phyloP scores from a whole-genome alignment of 1,139 yeast genomes.

The Sugiyamaella novakii region DNA sequence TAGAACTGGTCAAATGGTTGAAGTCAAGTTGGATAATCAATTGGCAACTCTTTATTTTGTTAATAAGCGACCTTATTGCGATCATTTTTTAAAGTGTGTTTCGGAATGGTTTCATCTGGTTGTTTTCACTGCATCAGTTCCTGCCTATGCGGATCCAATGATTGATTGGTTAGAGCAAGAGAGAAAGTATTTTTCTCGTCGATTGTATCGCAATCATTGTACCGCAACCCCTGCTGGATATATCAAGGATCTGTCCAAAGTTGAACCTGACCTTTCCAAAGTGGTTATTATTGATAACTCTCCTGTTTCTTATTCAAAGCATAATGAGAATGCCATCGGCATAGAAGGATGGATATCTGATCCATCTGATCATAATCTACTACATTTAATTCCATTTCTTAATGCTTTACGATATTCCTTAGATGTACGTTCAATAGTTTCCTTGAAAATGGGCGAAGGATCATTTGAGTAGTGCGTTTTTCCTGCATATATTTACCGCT shows the following conservation, averaged over 20 bases:
- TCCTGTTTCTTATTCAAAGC: slow-evolving; percentile 81
- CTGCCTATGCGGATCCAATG: slow-evolving; percentile 96
- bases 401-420: slow-evolving; percentile 77
- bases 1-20: slow-evolving; percentile 73
- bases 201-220: slow-evolving; percentile 83
- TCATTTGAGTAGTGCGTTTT: slow-evolving; percentile 47
- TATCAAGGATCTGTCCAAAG: slow-evolving; percentile 73
- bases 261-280: slow-evolving; percentile 61
- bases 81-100: slow-evolving; percentile 74
- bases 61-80: slow-evolving; percentile 90
- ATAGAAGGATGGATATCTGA: slow-evolving; percentile 98
- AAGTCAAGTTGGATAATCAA: slow-evolving; percentile 65
- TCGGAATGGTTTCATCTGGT: slow-evolving; percentile 87
- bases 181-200: slow-evolving; percentile 52
- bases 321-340: slow-evolving; percentile 84
- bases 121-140: slow-evolving; percentile 90
- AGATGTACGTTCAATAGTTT: slow-evolving; percentile 81
- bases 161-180: slow-evolving; percentile 81
- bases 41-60: slow-evolving; percentile 83
- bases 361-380: slow-evolving; percentile 79
- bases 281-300: slow-evolving; percentile 88
- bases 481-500: slow-evolving; percentile 1
- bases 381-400: slow-evolving; percentile 78
- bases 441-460: slow-evolving; percentile 76
- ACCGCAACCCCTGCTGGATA: slow-evolving; percentile 70